Evolutionary conservation across 1,284 basidiomycete genomes (phyloP).

Genomic region (Schizophyllum commune): DNA sequence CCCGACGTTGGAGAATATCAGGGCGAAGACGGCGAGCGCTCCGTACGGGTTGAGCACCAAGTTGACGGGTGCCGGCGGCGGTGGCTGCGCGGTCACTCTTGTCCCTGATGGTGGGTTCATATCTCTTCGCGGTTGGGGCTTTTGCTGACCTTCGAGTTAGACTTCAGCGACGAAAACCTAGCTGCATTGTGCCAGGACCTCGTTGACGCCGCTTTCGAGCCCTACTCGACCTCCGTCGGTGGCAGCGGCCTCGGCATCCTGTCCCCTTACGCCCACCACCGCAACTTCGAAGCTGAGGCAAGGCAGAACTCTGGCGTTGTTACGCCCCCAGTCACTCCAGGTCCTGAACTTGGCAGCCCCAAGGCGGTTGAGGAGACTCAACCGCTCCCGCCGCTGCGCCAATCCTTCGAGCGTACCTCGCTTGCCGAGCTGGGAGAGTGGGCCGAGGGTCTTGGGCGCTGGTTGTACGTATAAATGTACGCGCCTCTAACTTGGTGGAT

Average conservation of each 20-base stretch:
- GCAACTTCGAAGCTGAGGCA: slow-evolving; percentile 17
- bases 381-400: slow-evolving; percentile 28
- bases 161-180: slow-evolving; percentile 55
- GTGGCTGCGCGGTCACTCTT: slow-evolving; percentile 94
- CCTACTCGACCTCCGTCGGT: slow-evolving; percentile 89
- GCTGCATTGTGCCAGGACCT: slow-evolving; percentile 54
- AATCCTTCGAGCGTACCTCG: slow-evolving; percentile 40
- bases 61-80: slow-evolving; percentile 97
- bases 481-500: not conserved
- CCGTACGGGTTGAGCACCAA: slow-evolving; percentile 86
- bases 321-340: slow-evolving; percentile 45
- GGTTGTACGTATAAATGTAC: slow-evolving; percentile 50
- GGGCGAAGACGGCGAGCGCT: slow-evolving; percentile 52
- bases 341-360: slow-evolving; percentile 3
- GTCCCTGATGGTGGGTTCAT: slow-evolving; percentile 73
- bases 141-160: slow-evolving; percentile 27
- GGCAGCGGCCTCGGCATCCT: slow-evolving; percentile 88
- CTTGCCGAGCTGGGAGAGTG: slow-evolving; percentile 45
- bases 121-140: slow-evolving; percentile 4
- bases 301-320: slow-evolving; percentile 29
- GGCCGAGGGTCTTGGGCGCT: slow-evolving; percentile 50
- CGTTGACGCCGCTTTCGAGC: slow-evolving; percentile 62
- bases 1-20: slow-evolving; percentile 79
- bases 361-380: slow-evolving; percentile 14
- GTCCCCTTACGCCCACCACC: slow-evolving; percentile 49